Conservation (phyloP, 768 basidiomycete genomes). For the Termitomyces titanicus region DNA sequence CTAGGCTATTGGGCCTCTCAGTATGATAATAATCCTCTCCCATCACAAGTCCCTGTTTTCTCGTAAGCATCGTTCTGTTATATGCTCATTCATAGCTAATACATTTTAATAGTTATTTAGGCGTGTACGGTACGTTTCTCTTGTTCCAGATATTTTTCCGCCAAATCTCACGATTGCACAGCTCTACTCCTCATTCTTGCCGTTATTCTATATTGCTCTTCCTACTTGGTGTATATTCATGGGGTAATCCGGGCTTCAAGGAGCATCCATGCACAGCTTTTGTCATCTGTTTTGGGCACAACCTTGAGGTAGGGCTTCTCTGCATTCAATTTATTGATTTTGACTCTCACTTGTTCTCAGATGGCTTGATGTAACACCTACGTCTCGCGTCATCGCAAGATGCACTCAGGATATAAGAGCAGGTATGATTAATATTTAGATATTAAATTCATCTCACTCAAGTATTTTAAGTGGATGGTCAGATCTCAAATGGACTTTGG, state of each 20-base stretch:
- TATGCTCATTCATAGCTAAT: not conserved
- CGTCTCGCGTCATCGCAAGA: slow-evolving; percentile 56
- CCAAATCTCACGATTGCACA: slow-evolving; percentile 4
- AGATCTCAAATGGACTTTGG: slow-evolving; percentile 25
- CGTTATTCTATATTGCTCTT: slow-evolving; percentile 28
- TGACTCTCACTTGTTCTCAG: slow-evolving; percentile 22
- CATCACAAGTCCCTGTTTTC: slow-evolving; percentile 28
- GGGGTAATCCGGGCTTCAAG: slow-evolving; percentile 53
- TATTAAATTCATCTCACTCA: slow-evolving; percentile 20
- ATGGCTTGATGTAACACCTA: slow-evolving; percentile 46
- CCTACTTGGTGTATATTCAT: slow-evolving; percentile 37
- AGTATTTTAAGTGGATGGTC: slow-evolving; percentile 45
- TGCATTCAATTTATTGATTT: not conserved
- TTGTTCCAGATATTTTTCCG: not conserved
- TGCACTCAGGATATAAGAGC: slow-evolving; percentile 63
- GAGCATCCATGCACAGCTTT: slow-evolving; percentile 46
- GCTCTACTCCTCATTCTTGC: slow-evolving; percentile 29
- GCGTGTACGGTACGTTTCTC: slow-evolving; percentile 28
- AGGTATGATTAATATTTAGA: slow-evolving; percentile 17
- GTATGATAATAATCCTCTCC: slow-evolving; percentile 28
- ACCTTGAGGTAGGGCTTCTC: slow-evolving; percentile 45
- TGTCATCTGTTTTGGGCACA: slow-evolving; percentile 52
- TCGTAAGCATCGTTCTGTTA: slow-evolving; percentile 27
- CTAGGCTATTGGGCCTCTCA: slow-evolving; percentile 45
- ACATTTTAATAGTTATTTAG: slow-evolving; percentile 40